A percentile compares a stretch with the other conserved stretches of the same genome.
These are phyloP conservation scores for Chaetomidium leptoderma DNA, from an alignment of 495 filamentous ascomycete genomes.

Conservation along the genomic window DNA sequence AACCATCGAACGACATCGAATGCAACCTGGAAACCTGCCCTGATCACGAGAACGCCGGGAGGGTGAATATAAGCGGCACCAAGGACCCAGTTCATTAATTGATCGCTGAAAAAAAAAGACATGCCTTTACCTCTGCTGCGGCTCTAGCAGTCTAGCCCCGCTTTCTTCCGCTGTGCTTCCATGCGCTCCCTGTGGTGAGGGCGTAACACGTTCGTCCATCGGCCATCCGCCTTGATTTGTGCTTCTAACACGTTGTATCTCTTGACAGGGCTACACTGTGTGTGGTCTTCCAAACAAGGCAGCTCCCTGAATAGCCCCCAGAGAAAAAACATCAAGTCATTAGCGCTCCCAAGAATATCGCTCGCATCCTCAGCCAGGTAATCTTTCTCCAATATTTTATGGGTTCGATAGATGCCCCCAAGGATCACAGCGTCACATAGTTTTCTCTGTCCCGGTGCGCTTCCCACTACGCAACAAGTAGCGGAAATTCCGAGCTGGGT, in stretches of 20 bases:
- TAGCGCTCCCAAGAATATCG: not conserved
- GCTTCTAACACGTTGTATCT: not conserved
- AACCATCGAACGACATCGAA: too few species aligned
- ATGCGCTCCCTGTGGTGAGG: not conserved
- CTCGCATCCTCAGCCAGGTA: not conserved
- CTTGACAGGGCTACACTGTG: not conserved
- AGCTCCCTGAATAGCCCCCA: not conserved
- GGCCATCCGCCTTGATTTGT: not conserved
- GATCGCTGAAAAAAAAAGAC: too few species aligned
- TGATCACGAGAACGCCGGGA: too few species aligned
- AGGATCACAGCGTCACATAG: not conserved
- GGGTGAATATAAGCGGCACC: too few species aligned
- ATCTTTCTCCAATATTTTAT: not conserved
- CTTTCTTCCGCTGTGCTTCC: not conserved
- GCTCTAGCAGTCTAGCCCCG: too few species aligned
- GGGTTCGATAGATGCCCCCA: not conserved
- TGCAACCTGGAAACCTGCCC: too few species aligned
- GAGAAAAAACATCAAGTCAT: not conserved
- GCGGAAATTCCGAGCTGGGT: not conserved
- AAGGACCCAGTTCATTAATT: too few species aligned
- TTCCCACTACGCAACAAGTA: too few species aligned
- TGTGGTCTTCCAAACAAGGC: not conserved
- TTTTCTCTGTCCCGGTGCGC: not conserved
- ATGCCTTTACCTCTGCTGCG: too few species aligned
- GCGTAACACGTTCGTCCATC: not conserved